phyloP scores from a whole-genome alignment of 73 alveolate genomes.

The Uronychia binucleata region DNA sequence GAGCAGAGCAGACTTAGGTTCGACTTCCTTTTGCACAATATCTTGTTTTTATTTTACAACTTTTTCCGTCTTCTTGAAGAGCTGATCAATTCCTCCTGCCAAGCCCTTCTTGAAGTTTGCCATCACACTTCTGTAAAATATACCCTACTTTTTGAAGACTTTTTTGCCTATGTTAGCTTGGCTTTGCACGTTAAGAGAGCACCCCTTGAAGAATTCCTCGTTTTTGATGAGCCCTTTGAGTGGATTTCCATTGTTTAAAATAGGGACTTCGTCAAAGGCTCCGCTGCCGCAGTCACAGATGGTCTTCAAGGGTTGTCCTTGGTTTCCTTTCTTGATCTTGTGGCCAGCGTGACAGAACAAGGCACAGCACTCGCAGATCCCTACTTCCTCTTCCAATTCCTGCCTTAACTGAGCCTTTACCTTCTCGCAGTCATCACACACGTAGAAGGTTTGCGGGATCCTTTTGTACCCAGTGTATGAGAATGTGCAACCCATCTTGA shows the following conservation, averaged over 20 bases:
- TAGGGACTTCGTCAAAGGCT: neutral
- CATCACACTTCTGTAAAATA: neutral
- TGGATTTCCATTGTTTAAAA: neutral
- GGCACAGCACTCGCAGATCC: constrained; percentile 11
- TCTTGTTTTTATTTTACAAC: neutral
- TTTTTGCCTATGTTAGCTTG: neutral
- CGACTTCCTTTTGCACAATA: neutral
- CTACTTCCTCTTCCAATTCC: constrained; percentile 1
- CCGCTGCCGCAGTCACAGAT: constrained; percentile 18
- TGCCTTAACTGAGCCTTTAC: neutral
- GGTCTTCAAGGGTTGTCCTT: neutral
- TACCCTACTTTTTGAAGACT: no score
- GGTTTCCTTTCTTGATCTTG: constrained; percentile 5
- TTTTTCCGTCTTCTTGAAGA: neutral
- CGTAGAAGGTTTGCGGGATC: neutral
- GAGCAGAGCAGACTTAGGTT: no score
- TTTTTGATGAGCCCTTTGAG: neutral
- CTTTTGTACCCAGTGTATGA: neutral
- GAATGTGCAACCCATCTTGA: neutral
- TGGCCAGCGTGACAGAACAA: constrained; percentile 5
- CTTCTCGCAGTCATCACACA: neutral
- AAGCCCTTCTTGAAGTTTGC: neutral
- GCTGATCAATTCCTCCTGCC: neutral
- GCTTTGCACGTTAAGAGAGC: neutral
- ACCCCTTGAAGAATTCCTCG: neutral